Evolutionary conservation across 352 stramenopile genomes (phyloP), one percentile per base, ranked within the genome.

Genomic region (Plasmopara viticola): DNA sequence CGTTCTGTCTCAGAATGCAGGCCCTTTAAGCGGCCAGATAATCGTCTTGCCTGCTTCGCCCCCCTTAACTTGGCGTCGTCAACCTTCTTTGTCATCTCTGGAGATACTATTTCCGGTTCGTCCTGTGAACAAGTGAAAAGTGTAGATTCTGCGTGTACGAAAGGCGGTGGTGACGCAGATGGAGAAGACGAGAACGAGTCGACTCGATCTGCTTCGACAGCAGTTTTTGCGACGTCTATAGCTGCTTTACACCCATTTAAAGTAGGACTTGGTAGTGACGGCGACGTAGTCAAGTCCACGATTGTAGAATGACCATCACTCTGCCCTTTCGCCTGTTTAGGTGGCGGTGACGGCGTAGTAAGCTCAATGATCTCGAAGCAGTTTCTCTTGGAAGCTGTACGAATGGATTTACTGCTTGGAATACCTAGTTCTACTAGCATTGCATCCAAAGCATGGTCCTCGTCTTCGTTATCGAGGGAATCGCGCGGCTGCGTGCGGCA

Each of bases 231-330:
- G 30, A 33, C 39, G 51, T 15, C 15, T 25, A 39, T 42, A 34
- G 18, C 17, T 25, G 34, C 34, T 17, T 20, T 58, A 42, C 51
- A 55, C 35, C 50, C 54, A 58, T 42, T 54, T 49, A 28, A 58
- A 7, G 53, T 38, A 14, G 33, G 29, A 35, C 46, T 47, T 50
- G 44, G 39, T 43, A 47, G 60, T n/a, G 59, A 53, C 3, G 56
- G 57, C 14, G 62, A 63, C 17, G 46, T 72, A 42, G 72, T 73
- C 50, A 87, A 49, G 48, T 84, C 65, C 5, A 87, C 76, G 37
- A 83, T 39, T 1, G 38, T 39, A 48, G 43, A 25, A 25, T 25
- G 20, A 25, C 20, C 20, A 25, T 25, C 20, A 25, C 3, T 64
- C 44, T 54, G 53, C 6, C 50, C 52, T 33, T 53, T 50, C 12